phyloP scores from a whole-genome alignment of 73 alveolate genomes.

The Symbiodinium natans region DNA sequence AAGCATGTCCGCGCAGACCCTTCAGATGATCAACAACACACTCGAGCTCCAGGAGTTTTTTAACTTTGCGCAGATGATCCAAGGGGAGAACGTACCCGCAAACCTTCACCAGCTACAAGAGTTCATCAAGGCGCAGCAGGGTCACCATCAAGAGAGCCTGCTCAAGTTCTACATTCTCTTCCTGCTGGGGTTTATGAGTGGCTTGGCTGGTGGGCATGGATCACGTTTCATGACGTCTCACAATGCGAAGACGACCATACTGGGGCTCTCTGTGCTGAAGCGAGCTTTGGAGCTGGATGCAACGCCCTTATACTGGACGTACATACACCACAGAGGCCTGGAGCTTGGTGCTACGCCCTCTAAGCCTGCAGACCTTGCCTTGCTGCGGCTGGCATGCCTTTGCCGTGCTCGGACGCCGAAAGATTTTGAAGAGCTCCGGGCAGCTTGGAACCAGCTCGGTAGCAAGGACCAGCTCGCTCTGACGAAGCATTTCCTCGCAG shows the following conservation, averaged over 20 bases:
- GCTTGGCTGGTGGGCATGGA: slow-evolving; percentile 83
- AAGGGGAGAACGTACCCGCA: slow-evolving; percentile 75
- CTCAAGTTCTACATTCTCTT: slow-evolving; percentile 35
- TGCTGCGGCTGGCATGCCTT: slow-evolving; percentile 37
- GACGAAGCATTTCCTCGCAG: slow-evolving; percentile 17
- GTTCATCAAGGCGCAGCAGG: not conserved
- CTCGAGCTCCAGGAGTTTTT: slow-evolving; percentile 49
- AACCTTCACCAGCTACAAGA: slow-evolving; percentile 11
- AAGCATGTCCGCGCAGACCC: not conserved
- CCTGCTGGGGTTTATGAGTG: slow-evolving; percentile 67
- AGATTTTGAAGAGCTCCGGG: not conserved
- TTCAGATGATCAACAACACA: not conserved
- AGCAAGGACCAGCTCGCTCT: not conserved
- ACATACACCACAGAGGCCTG: slow-evolving; percentile 24
- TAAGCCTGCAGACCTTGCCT: slow-evolving; percentile 12
- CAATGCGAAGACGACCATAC: slow-evolving; percentile 37
- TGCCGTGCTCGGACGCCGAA: slow-evolving; percentile 7
- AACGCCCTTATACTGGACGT: slow-evolving; percentile 31
- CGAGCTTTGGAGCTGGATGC: not conserved
- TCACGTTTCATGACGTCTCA: slow-evolving; percentile 53
- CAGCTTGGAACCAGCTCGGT: not conserved
- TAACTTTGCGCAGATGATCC: slow-evolving; percentile 73
- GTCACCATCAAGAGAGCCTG: slow-evolving; percentile 14
- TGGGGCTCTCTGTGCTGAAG: slow-evolving; percentile 30
- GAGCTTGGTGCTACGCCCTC: not conserved